Evolutionary conservation across 306 rosid genomes (phyloP), one percentile per base, ranked within the genome.

Genomic region (Glycine latifolia): DNA sequence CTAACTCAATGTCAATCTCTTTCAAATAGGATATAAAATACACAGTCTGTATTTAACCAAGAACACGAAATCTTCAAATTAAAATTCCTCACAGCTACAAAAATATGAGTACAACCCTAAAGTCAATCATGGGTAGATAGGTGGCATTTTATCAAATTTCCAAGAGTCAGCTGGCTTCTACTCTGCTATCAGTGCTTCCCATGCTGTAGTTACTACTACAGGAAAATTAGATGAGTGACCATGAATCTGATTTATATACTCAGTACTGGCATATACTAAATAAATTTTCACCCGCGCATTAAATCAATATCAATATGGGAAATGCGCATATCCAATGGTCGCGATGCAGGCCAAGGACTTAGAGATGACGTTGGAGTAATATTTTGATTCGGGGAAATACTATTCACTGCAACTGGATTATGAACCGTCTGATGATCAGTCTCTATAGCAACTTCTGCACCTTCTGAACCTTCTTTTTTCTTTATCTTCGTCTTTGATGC

Each of bases 281-380:
- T 16, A 54, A 73, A 54, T 58, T 26, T 81, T 91, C 87, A 93
- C 81, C 98, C 98, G 7, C 98, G 97, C 98, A 92, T 93, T 89
- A 96, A 87, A 88, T 96, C 97, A 48, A 96, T 96, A 92, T 91
- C 99, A 0, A 88, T 87, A 75, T 93, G 98, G 58, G 92, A 85
- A 43, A 87, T 91, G 41, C 92, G 96, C 93, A 95, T 93, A 62
- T 95, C 98, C 93, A 89, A 33, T 0, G 87, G 73, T 55, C 90
- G 93, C 10, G 97, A 85, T 3, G 91, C 79, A 14, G 94, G 91
- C 99, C 99, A 96, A 3, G 89, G 82, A 8, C 89, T 87, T 62
- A 89, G 52, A 5, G 97, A 69, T n/a, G 97, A 71, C 5, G 85
- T 74, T 15, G 91, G 90, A 56, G 89, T 84, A 49, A 91, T 90